Percentiles rank a stretch among this genome's conserved stretches.
Evolutionary conservation across 192 early-diverging fungal species (phyloP).

Genomic region (Gorgonomyces haynaldii): DNA sequence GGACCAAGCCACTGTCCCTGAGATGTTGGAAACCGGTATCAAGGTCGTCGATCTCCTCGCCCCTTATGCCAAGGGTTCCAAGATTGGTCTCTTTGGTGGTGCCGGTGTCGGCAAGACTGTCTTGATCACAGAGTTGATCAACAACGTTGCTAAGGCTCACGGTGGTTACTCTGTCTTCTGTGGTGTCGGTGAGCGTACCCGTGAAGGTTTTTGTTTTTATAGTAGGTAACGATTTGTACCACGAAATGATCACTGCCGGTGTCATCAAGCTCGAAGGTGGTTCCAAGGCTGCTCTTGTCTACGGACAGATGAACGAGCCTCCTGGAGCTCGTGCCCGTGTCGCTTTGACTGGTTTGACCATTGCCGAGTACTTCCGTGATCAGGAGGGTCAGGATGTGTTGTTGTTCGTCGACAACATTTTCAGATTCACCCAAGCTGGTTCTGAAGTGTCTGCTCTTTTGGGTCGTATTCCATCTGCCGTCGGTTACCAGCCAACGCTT

Average conservation of each 20-base stretch:
- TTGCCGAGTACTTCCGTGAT: conserved; percentile 99
- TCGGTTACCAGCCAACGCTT: conserved; percentile 99
- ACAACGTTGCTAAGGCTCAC: conserved; percentile 98
- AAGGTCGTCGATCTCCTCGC: conserved; percentile 98
- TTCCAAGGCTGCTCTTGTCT: conserved; percentile 92
- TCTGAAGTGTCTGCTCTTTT: conserved; percentile 98
- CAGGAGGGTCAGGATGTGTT: conserved; percentile 98
- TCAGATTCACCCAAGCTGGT: conserved; percentile 99
- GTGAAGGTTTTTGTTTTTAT: no score
- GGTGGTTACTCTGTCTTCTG: conserved; percentile 98
- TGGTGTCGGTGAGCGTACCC: conserved; percentile 97
- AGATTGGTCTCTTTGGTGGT: conserved; percentile 98
- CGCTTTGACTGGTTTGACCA: conserved; percentile 91
- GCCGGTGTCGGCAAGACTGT: conserved; percentile 99
- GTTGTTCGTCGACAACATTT: conserved; percentile 99
- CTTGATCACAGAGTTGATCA: conserved; percentile 97
- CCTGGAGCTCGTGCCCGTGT: conserved; percentile 98
- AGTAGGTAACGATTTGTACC: conserved; percentile 99
- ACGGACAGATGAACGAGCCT: conserved; percentile 99
- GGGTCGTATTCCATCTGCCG: conserved; percentile 98
- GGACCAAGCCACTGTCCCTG: conserved; percentile 89
- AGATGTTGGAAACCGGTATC: conserved; percentile 94
- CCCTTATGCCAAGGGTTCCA: conserved; percentile 91
- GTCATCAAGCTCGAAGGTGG: conserved; percentile 91
- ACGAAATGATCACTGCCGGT: conserved; percentile 94